A percentile compares a stretch with the other conserved stretches of the same genome.
These are phyloP conservation scores for Neurospora sp. DNA, from an alignment of 495 filamentous ascomycete species.

Conservation along the genomic window DNA sequence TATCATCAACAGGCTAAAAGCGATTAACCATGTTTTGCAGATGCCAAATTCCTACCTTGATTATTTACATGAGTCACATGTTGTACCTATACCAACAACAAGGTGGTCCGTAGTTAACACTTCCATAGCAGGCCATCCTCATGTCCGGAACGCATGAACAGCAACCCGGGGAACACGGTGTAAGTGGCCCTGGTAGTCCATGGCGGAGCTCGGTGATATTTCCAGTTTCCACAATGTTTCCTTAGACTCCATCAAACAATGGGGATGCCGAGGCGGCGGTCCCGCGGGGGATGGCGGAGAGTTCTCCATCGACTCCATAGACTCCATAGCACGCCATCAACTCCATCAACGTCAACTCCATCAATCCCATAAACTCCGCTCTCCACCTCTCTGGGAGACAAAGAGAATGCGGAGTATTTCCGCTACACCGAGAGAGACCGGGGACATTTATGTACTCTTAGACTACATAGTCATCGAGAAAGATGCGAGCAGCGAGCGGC, in stretches of 20 bases:
- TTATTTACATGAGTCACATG: not conserved
- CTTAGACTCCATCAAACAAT: not conserved
- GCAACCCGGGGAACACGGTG: not conserved
- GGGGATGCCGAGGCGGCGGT: not conserved
- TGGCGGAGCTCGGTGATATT: not conserved
- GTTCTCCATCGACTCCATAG: not conserved
- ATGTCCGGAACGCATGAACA: not conserved
- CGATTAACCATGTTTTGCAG: not conserved
- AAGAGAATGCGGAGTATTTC: not conserved
- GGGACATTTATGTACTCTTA: not conserved
- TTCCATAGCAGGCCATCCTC: not conserved
- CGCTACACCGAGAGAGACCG: not conserved
- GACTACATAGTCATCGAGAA: not conserved
- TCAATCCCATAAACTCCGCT: not conserved
- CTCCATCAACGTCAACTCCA: not conserved
- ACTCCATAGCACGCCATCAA: not conserved
- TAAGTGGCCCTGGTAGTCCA: not conserved
- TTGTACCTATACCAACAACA: not conserved
- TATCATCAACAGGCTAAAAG: not conserved
- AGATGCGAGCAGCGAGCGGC: not conserved
- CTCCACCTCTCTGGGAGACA: not conserved
- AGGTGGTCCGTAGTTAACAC: not conserved
- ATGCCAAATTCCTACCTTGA: not conserved
- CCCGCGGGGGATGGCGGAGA: not conserved
- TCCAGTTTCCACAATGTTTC: not conserved